Percentiles rank a stretch among this genome's conserved stretches.
Evolutionary conservation across 2,329 filamentous ascomycete species (phyloP).

Genomic region (Chrysosporium keratinophilum): DNA sequence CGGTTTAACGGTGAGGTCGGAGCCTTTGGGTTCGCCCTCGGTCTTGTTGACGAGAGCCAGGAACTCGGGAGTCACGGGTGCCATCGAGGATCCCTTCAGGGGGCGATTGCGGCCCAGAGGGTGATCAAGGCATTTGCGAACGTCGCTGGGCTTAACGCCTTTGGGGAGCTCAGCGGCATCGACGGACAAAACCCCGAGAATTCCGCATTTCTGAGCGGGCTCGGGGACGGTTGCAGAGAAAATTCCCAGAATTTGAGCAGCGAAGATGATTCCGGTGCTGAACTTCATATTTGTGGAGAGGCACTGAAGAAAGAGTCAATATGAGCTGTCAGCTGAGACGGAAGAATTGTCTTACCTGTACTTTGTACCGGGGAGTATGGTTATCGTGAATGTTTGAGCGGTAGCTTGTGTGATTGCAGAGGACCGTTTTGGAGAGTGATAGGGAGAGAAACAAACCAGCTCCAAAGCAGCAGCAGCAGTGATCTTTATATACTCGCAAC

Average conservation of each 20-base stretch:
- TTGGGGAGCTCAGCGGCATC: conserved; percentile 2
- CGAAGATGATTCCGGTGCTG: neutral
- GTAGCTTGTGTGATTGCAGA: no score
- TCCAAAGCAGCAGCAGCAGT: no score
- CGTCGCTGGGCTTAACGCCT: conserved; percentile 4
- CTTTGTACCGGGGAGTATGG: no score
- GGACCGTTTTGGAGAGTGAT: no score
- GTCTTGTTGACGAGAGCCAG: neutral
- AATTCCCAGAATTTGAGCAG: neutral
- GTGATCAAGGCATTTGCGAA: conserved; percentile 10
- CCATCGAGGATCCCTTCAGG: conserved; percentile 8
- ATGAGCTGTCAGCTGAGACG: no score
- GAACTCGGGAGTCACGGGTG: conserved; percentile 1
- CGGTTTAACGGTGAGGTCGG: neutral
- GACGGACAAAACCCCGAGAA: conserved; percentile 4
- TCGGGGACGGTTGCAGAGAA: conserved; percentile 13
- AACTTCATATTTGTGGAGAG: neutral
- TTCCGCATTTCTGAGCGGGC: conserved; percentile 6
- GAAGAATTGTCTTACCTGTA: no score
- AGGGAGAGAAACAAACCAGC: no score
- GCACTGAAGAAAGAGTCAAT: neutral
- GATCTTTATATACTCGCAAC: no score
- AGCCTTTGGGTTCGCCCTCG: neutral
- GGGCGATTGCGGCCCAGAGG: conserved; percentile 8
- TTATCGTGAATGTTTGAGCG: no score